A percentile compares a stretch with the other conserved stretches of the same genome.
These are phyloP conservation scores for Dissophora ornata DNA, from an alignment of 192 early-diverging fungal genomes.

Conservation along the genomic window DNA sequence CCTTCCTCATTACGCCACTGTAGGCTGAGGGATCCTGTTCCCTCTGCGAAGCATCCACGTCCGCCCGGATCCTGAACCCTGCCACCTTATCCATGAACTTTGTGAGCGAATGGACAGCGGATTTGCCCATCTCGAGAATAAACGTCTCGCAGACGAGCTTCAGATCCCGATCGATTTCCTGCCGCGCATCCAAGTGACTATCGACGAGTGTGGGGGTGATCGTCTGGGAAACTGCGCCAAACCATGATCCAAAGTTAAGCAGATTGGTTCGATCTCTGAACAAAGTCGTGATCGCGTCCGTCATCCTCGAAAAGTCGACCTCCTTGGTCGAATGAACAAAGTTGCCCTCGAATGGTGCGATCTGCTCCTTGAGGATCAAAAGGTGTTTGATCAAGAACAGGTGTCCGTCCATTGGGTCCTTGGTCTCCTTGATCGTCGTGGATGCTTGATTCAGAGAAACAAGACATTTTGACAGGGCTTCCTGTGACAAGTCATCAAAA, in stretches of 20 bases:
- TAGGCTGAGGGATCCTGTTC: slow-evolving; percentile 19
- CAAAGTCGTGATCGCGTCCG: slow-evolving; percentile 55
- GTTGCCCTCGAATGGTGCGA: slow-evolving; percentile 79
- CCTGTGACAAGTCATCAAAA: slow-evolving; percentile 91
- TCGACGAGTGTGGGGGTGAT: slow-evolving; percentile 63
- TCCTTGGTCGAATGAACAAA: slow-evolving; percentile 78
- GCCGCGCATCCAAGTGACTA: slow-evolving; percentile 57
- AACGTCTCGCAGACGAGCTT: slow-evolving; percentile 82
- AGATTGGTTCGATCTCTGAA: slow-evolving; percentile 46
- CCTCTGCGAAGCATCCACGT: slow-evolving; percentile 48
- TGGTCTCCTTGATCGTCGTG: slow-evolving; percentile 30
- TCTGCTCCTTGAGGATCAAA: slow-evolving; percentile 85
- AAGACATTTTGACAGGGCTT: slow-evolving; percentile 79
- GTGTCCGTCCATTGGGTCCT: slow-evolving; percentile 74
- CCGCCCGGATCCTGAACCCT: slow-evolving; percentile 62
- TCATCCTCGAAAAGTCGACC: slow-evolving; percentile 73
- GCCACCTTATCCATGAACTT: slow-evolving; percentile 77
- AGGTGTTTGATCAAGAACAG: slow-evolving; percentile 90
- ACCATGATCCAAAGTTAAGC: slow-evolving; percentile 52
- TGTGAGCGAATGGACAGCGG: slow-evolving; percentile 70
- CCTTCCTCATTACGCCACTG: slow-evolving; percentile 17
- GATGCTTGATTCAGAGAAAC: slow-evolving; percentile 58
- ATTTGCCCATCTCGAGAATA: slow-evolving; percentile 74
- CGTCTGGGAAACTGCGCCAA: slow-evolving; percentile 52
- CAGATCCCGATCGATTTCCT: slow-evolving; percentile 74